phyloP scores from a whole-genome alignment of 1,284 basidiomycete genomes.

The Mycena citricolor region DNA sequence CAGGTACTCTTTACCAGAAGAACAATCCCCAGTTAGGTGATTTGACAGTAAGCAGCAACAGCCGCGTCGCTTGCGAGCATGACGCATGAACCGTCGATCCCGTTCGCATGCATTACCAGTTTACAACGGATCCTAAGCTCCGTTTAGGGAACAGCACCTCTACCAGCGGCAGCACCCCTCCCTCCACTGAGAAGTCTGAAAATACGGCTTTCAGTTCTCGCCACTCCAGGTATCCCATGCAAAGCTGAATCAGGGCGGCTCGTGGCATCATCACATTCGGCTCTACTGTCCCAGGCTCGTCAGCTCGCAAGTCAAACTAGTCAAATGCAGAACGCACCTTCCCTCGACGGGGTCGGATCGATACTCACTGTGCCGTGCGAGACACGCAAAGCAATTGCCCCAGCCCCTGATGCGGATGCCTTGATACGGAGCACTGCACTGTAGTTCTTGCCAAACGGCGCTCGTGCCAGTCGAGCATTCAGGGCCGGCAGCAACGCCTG shows the following conservation, averaged over 20 bases:
- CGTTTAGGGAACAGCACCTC: constrained; percentile 7
- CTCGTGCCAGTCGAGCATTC: neutral
- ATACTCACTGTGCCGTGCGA: neutral
- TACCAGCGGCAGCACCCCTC: constrained; percentile 6
- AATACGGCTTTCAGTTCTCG: constrained; percentile 1
- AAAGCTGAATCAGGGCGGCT: constrained; percentile 7
- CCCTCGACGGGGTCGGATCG: neutral
- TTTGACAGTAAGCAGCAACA: too few relatives aligned
- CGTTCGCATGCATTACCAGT: too few relatives aligned
- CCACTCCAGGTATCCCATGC: constrained; percentile 5
- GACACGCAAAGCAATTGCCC: constrained; percentile 1
- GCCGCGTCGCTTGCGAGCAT: too few relatives aligned
- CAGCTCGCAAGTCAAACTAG: too few relatives aligned
- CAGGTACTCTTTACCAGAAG: too few relatives aligned
- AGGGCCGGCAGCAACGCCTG: neutral
- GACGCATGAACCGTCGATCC: too few relatives aligned
- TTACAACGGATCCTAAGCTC: neutral
- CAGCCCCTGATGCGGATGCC: neutral
- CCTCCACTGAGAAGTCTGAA: constrained; percentile 6
- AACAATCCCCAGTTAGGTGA: too few relatives aligned
- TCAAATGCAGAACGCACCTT: too few relatives aligned
- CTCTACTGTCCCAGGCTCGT: neutral
- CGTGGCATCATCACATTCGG: constrained; percentile 4
- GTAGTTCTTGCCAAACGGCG: constrained; percentile 5
- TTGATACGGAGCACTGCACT: constrained; percentile 3